Base-by-base conservation (phyloP, 1,284 basidiomycete genomes). In the Cryptococcus jaspeensis region DNA sequence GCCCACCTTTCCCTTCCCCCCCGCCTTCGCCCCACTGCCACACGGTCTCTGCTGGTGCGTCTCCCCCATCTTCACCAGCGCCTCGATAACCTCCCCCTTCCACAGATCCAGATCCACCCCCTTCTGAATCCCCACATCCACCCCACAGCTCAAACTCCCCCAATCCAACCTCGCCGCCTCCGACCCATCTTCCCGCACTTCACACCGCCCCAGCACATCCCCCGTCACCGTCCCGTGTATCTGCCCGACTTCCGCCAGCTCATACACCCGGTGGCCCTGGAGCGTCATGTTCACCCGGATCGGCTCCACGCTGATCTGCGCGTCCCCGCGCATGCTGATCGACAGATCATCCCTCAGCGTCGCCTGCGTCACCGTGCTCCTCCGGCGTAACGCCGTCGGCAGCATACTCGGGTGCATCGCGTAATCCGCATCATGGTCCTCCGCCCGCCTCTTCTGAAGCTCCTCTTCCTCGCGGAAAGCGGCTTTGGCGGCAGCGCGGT, bases 101-200 rank as follows among this genome's bases (percentile, higher is more conserved):
- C 88, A 91, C 11, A 91, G 73, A 69, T 91, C 87, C 45, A 88
- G 55, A 47, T 84, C 83, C 20, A 89, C 58, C 1, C 74, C 72
- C 4, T 83, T 82, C 61, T 90, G 88, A 8, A 85, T 79, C 11
- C 80, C 79, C 38, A 82, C 70, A 56, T 82, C 80, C 25, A 85
- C 62, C 43, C 86, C 81, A 1, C 82, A 64, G 38, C 84, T 80
- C 13, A 83, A 56, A 0, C 88, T 85, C 0, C 58, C 42, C 11
- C 52, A 55, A 16, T 65, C 61, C 22, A 76, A 59, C 0, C 44
- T n/a, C 28, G 64, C 45, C 6, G 49, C 47, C 40, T 76, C 71
- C 6, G 12, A 32, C 2, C 64, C 67, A 9, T 60, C 56, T 1
- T 40, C 41, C 11, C 50, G 32, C 2, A 62, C 25, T 9, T 50